These are phyloP conservation scores for Auricularia heimuer DNA, from an alignment of 768 basidiomycete species.

Conservation along the genomic window DNA sequence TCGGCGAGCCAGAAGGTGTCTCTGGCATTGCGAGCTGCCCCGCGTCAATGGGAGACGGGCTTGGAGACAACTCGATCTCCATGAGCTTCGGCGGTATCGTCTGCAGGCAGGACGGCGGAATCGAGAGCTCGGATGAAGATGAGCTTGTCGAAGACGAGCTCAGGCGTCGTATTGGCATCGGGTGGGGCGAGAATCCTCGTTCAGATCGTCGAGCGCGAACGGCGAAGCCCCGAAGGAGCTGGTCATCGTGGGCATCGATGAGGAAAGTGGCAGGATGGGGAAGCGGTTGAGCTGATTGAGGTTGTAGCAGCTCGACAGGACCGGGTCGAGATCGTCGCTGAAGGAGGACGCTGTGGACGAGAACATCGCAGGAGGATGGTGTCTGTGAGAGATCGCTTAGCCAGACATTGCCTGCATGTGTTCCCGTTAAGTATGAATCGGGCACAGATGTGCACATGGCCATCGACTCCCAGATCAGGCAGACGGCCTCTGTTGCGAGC, in stretches of 20 bases:
- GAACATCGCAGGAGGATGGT: background rate
- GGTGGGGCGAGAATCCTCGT: background rate
- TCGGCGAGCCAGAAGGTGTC: background rate
- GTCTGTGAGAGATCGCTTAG: background rate
- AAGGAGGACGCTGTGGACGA: background rate
- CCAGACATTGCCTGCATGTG: background rate
- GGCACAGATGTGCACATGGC: background rate
- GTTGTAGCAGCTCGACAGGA: background rate
- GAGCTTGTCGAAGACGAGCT: conserved; percentile 1
- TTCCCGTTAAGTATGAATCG: background rate
- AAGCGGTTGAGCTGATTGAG: background rate
- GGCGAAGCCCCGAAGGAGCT: background rate
- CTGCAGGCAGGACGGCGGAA: background rate
- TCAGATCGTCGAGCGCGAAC: background rate
- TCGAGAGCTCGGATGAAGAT: background rate
- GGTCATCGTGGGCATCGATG: background rate
- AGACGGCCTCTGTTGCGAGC: background rate
- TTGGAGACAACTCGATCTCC: background rate
- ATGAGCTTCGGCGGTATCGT: background rate
- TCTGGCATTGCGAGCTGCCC: background rate
- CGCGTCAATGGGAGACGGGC: background rate
- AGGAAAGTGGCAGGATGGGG: background rate
- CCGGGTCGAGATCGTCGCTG: background rate
- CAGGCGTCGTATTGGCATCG: background rate
- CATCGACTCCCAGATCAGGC: background rate